Conservation (phyloP, 768 basidiomycete species). For the Paxillus involutus region DNA sequence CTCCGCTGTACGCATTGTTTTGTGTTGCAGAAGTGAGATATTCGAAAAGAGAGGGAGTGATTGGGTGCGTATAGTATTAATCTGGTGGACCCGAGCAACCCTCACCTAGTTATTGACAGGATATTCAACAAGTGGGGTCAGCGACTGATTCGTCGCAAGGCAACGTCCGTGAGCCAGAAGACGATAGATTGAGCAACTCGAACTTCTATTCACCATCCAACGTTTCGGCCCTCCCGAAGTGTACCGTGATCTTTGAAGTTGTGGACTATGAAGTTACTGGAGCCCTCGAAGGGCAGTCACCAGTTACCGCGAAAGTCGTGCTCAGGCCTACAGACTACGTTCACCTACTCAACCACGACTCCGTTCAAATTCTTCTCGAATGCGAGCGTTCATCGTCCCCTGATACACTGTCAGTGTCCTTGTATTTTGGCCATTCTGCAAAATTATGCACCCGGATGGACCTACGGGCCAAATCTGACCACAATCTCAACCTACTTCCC, state of each 20-base stretch:
- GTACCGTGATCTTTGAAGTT: conserved; percentile 23
- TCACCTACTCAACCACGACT: background rate
- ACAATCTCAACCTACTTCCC: background rate
- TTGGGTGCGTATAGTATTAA: conserved; percentile 13
- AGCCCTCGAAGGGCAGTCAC: no score
- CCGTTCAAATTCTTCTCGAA: background rate
- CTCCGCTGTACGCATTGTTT: conserved; percentile 18
- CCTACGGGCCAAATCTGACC: background rate
- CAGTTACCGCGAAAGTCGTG: background rate
- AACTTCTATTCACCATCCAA: conserved; percentile 6
- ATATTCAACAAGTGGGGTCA: conserved; percentile 16
- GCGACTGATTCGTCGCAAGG: conserved; percentile 10
- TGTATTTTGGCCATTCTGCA: background rate
- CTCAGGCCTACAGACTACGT: background rate
- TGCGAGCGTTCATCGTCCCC: background rate
- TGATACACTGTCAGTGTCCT: background rate
- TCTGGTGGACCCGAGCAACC: background rate
- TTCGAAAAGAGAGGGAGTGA: conserved; percentile 9
- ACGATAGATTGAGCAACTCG: background rate
- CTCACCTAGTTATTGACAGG: conserved; percentile 4
- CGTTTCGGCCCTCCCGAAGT: conserved; percentile 12
- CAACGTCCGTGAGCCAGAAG: background rate
- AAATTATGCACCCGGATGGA: background rate
- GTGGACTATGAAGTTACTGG: background rate
- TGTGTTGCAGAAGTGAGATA: conserved; percentile 12